A percentile compares a stretch with the other conserved stretches of the same genome.
phyloP scores from a whole-genome alignment of 495 filamentous ascomycete species.

The Aspergillus hancockii region DNA sequence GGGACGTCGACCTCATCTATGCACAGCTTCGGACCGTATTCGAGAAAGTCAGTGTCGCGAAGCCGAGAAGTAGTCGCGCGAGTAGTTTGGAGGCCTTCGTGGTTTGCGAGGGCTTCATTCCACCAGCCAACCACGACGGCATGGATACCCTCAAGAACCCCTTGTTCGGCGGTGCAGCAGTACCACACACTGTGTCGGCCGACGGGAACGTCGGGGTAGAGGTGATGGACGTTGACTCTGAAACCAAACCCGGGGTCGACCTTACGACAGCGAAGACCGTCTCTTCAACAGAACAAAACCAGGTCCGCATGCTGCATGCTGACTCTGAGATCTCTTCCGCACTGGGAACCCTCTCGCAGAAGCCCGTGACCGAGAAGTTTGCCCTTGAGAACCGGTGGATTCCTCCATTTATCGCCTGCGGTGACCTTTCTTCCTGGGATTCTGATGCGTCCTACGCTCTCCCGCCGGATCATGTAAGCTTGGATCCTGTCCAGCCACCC shows the following conservation, averaged over 20 bases:
- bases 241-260: slow-evolving; percentile 19
- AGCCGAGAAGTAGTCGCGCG: slow-evolving; percentile 86
- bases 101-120: slow-evolving; percentile 85
- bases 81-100: slow-evolving; percentile 97
- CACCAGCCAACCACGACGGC: slow-evolving; percentile 39
- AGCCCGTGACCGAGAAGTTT: slow-evolving; percentile 32
- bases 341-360: slow-evolving; percentile 26
- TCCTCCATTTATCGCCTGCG: slow-evolving; percentile 91
- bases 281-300: slow-evolving; percentile 11
- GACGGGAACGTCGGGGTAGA: slow-evolving; percentile 66
- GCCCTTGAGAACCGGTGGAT: slow-evolving; percentile 68
- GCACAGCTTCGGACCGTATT: slow-evolving; percentile 92
- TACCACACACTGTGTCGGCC: slow-evolving; percentile 33
- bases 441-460: slow-evolving; percentile 91
- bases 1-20: slow-evolving; percentile 89
- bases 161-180: slow-evolving; percentile 46
- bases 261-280: slow-evolving; percentile 13
- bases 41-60: slow-evolving; percentile 82
- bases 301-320: slow-evolving; percentile 33
- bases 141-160: slow-evolving; percentile 47
- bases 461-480: slow-evolving; percentile 71
- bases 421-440: slow-evolving; percentile 91
- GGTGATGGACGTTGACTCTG: slow-evolving; percentile 51
- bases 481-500: slow-evolving; percentile 94
- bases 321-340: slow-evolving; percentile 22